A percentile compares a stretch with the other conserved stretches of the same genome.
These are phyloP conservation scores for Ustilago trichophora DNA, from an alignment of 1,284 basidiomycete genomes.

Conservation along the genomic window DNA sequence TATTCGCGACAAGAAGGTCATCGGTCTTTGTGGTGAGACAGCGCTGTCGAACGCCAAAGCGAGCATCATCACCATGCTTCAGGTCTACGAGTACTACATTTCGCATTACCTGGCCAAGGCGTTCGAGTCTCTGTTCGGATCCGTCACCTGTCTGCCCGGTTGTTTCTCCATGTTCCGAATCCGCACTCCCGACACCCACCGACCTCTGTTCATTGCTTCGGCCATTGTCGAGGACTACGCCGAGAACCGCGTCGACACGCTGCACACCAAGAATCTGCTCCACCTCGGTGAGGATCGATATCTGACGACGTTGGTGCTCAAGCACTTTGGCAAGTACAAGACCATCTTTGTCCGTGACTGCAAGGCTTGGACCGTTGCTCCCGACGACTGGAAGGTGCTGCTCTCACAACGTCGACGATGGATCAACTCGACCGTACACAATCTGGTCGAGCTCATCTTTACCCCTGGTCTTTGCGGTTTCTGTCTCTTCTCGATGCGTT, in stretches of 20 bases:
- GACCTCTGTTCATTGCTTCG: slow-evolving; percentile 73
- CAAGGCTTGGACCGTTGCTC: slow-evolving; percentile 72
- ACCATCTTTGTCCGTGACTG: slow-evolving; percentile 95
- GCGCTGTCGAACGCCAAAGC: slow-evolving; percentile 87
- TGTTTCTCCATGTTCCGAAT: slow-evolving; percentile 67
- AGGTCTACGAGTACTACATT: slow-evolving; percentile 72
- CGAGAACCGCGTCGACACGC: slow-evolving; percentile 93
- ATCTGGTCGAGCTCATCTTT: slow-evolving; percentile 90
- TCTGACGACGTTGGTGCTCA: slow-evolving; percentile 90
- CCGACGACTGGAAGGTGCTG: slow-evolving; percentile 86
- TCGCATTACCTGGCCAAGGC: slow-evolving; percentile 89
- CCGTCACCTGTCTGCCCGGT: slow-evolving; percentile 94
- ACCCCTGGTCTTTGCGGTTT: slow-evolving; percentile 93
- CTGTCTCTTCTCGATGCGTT: slow-evolving; percentile 93
- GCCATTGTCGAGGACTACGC: slow-evolving; percentile 90
- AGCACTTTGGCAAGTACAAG: slow-evolving; percentile 72
- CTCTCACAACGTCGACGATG: slow-evolving; percentile 97
- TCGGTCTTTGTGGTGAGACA: slow-evolving; percentile 94
- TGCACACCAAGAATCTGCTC: slow-evolving; percentile 87
- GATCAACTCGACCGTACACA: slow-evolving; percentile 99
- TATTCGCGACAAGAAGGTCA: slow-evolving; percentile 88
- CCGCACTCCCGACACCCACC: slow-evolving; percentile 63
- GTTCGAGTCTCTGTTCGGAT: slow-evolving; percentile 95
- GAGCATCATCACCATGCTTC: slow-evolving; percentile 97
- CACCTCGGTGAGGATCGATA: slow-evolving; percentile 99